Conservation (phyloP, 768 basidiomycete species). For the Collybia sp. region DNA sequence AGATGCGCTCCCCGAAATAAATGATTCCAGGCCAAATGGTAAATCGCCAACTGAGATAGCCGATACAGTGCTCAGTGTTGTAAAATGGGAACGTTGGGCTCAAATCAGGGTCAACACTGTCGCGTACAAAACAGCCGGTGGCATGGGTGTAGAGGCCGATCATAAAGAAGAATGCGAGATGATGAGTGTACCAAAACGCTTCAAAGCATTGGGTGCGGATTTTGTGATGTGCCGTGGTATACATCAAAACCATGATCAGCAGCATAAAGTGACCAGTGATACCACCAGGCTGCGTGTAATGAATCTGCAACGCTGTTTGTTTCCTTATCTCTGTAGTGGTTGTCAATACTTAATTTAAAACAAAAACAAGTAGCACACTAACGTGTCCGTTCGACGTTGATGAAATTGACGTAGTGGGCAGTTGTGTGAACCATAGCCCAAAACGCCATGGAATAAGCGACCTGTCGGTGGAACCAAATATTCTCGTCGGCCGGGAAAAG, state of each 20-base stretch:
- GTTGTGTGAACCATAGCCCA: conserved; percentile 92
- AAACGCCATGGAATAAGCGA: conserved; percentile 92
- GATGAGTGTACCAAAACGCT: conserved; percentile 96
- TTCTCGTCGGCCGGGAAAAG: conserved; percentile 91
- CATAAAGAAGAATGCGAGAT: conserved; percentile 93
- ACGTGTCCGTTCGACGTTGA: conserved; percentile 88
- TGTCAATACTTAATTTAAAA: background rate
- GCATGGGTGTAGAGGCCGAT: conserved; percentile 87
- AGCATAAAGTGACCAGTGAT: conserved; percentile 96
- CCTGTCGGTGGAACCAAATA: conserved; percentile 94
- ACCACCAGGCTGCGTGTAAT: conserved; percentile 87
- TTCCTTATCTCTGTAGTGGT: conserved; percentile 68
- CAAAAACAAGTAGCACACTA: conserved; percentile 21
- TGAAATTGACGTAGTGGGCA: conserved; percentile 91
- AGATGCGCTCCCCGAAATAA: conserved; percentile 86
- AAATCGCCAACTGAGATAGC: conserved; percentile 89
- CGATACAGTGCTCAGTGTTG: conserved; percentile 80
- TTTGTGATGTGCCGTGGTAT: conserved; percentile 85
- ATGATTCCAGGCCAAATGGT: conserved; percentile 89
- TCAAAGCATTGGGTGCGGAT: conserved; percentile 90
- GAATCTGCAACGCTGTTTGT: conserved; percentile 74
- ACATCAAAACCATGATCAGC: conserved; percentile 89
- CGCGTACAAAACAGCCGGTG: conserved; percentile 93
- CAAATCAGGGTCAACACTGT: conserved; percentile 69
- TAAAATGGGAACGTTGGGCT: conserved; percentile 81